These are phyloP conservation scores for Verticillium longisporum DNA, from an alignment of 2,329 filamentous ascomycete genomes.

Conservation along the genomic window DNA sequence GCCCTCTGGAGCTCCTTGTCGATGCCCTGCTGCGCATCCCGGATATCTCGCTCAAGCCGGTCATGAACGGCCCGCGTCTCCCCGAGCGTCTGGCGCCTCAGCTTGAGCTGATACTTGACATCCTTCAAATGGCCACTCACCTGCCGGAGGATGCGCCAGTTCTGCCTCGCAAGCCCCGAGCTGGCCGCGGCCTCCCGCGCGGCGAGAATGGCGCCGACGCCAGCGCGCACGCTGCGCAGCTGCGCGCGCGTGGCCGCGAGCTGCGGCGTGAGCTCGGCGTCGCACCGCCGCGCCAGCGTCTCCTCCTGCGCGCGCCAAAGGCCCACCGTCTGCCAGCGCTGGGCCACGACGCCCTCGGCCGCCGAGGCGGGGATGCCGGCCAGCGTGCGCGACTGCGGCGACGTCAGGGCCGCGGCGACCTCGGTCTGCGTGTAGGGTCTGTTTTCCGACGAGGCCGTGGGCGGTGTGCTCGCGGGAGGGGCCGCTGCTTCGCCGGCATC, in stretches of 20 bases:
- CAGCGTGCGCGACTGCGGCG: slow-evolving; percentile 12
- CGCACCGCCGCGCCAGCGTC: background rate
- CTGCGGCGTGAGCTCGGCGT: background rate
- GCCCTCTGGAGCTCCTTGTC: slow-evolving; percentile 6
- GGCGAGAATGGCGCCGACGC: slow-evolving; percentile 12
- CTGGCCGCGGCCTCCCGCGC: slow-evolving; percentile 5
- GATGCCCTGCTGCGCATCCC: slow-evolving; percentile 2
- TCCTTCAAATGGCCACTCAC: slow-evolving; percentile 18
- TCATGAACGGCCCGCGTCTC: slow-evolving; percentile 3
- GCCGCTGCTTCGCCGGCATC: background rate
- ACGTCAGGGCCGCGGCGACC: slow-evolving; percentile 13
- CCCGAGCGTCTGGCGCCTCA: slow-evolving; percentile 11
- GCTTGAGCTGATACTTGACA: slow-evolving; percentile 10
- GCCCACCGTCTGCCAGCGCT: slow-evolving; percentile 9
- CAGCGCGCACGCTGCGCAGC: slow-evolving; percentile 7
- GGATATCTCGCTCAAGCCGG: slow-evolving; percentile 8
- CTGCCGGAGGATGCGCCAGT: slow-evolving; percentile 16
- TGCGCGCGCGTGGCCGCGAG: slow-evolving; percentile 2
- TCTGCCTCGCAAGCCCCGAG: slow-evolving; percentile 7
- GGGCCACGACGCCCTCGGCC: slow-evolving; percentile 11
- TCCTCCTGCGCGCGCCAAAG: background rate
- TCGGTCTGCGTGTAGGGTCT: slow-evolving; percentile 9
- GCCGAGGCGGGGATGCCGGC: slow-evolving; percentile 12
- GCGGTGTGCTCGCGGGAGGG: background rate
- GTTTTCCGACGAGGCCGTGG: background rate